A percentile compares a stretch with the other conserved stretches of the same genome.
These are phyloP conservation scores for Abrus pulchellus DNA, from an alignment of 306 rosid species.

Conservation along the genomic window DNA sequence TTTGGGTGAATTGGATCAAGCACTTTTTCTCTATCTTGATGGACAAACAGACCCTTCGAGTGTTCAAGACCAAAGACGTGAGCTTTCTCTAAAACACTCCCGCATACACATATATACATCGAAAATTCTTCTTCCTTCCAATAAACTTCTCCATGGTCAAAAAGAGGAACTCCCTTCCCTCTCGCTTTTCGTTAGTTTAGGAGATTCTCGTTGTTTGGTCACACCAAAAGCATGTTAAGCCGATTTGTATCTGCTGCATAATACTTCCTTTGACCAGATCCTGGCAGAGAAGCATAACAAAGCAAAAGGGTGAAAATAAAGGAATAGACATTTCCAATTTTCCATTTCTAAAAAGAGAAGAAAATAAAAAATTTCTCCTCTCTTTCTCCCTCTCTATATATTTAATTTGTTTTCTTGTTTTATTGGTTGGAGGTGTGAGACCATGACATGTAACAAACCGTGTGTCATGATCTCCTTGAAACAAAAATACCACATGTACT, in stretches of 20 bases:
- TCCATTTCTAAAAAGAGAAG: neutral
- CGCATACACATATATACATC: neutral
- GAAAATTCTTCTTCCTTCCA: slow-evolving; percentile 1
- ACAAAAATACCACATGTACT: slow-evolving; percentile 51
- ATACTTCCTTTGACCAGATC: slow-evolving; percentile 83
- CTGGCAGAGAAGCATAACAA: slow-evolving; percentile 35
- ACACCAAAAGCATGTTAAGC: slow-evolving; percentile 67
- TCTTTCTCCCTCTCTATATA: slow-evolving; percentile 21
- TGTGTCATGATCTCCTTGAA: slow-evolving; percentile 57
- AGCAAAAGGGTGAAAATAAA: neutral
- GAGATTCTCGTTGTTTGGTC: slow-evolving; percentile 64
- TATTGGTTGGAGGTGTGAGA: slow-evolving; percentile 55
- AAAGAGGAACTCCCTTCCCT: slow-evolving; percentile 36
- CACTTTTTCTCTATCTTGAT: slow-evolving; percentile 90
- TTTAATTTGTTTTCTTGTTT: neutral
- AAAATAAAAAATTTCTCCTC: neutral
- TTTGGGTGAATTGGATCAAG: slow-evolving; percentile 93
- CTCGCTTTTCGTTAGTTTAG: slow-evolving; percentile 38
- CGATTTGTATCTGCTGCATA: slow-evolving; percentile 53
- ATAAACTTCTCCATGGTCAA: slow-evolving; percentile 37
- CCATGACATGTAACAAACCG: slow-evolving; percentile 66
- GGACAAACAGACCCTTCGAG: slow-evolving; percentile 71
- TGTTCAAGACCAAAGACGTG: slow-evolving; percentile 82
- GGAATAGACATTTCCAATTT: slow-evolving; percentile 11
- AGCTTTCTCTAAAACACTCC: slow-evolving; percentile 23